These are phyloP conservation scores for Globisporangium apiculatum DNA, from an alignment of 352 stramenopile genomes.

Conservation along the genomic window DNA sequence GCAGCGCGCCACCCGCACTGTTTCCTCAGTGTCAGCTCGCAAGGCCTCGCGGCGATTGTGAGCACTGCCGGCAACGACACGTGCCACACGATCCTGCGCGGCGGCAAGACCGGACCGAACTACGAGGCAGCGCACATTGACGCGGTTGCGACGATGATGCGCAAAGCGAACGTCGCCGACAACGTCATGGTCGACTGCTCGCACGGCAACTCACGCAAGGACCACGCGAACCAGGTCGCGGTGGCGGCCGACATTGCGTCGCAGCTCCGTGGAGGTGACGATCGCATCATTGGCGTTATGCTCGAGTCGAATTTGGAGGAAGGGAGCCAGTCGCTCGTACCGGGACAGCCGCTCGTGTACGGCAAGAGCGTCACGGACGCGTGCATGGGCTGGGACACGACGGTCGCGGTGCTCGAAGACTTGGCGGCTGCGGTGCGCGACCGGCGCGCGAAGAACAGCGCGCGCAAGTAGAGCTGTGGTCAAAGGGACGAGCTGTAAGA, in stretches of 20 bases:
- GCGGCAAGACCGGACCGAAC: slow-evolving; percentile 81
- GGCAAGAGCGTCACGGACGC: slow-evolving; percentile 88
- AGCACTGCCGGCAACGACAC: slow-evolving; percentile 82
- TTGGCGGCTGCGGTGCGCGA: slow-evolving; percentile 73
- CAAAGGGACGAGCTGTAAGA: background rate
- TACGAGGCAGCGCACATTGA: slow-evolving; percentile 82
- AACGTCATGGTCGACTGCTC: slow-evolving; percentile 90
- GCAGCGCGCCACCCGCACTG: slow-evolving; percentile 79
- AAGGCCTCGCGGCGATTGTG: slow-evolving; percentile 84
- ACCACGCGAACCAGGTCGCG: slow-evolving; percentile 81
- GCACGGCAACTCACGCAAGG: slow-evolving; percentile 88
- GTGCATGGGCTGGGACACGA: slow-evolving; percentile 85
- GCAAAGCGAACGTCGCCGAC: slow-evolving; percentile 75
- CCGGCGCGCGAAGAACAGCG: slow-evolving; percentile 46
- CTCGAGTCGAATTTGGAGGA: slow-evolving; percentile 87
- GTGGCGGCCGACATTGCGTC: slow-evolving; percentile 63
- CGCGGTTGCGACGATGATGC: slow-evolving; percentile 66
- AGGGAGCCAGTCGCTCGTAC: slow-evolving; percentile 69
- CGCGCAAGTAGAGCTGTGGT: slow-evolving; percentile 5
- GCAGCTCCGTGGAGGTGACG: slow-evolving; percentile 68
- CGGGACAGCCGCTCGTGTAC: slow-evolving; percentile 74
- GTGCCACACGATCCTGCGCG: slow-evolving; percentile 87
- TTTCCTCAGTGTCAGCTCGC: slow-evolving; percentile 85
- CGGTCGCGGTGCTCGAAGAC: slow-evolving; percentile 59
- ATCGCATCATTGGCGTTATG: slow-evolving; percentile 83